A percentile compares a stretch with the other conserved stretches of the same genome.
phyloP scores from a whole-genome alignment of 164 flowering plant genomes.

The Liriodendron chinense region DNA sequence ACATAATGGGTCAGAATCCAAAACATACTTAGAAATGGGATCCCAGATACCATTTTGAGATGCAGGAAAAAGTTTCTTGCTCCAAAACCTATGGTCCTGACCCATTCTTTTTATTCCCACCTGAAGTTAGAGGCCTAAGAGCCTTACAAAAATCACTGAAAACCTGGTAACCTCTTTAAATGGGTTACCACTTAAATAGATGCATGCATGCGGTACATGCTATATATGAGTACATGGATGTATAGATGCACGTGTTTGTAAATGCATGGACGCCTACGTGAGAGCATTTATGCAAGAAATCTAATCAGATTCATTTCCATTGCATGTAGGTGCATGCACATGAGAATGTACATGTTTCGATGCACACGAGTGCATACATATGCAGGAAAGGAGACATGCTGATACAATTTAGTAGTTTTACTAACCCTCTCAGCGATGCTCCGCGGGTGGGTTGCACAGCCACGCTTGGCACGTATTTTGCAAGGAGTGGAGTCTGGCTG shows the following conservation, averaged over 20 bases:
- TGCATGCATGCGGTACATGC: neutral
- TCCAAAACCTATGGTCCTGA: neutral
- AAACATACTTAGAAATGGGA: neutral
- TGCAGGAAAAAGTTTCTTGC: neutral
- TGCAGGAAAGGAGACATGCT: neutral
- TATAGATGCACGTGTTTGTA: neutral
- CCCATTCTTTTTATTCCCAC: neutral
- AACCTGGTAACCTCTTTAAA: neutral
- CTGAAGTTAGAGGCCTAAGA: neutral
- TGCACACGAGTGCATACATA: neutral
- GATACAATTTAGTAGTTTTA: neutral
- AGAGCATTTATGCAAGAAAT: too few species aligned
- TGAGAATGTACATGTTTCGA: neutral
- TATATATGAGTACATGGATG: neutral
- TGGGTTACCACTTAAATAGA: neutral
- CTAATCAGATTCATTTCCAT: neutral
- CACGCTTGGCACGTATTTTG: slow-evolving; percentile 85
- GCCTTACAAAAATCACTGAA: neutral
- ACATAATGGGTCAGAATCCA: too few species aligned
- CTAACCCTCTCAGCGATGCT: slow-evolving; percentile 26
- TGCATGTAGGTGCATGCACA: neutral
- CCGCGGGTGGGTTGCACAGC: slow-evolving; percentile 87
- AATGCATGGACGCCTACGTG: too few species aligned
- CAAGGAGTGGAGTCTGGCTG: slow-evolving; percentile 78
- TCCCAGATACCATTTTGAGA: neutral